phyloP scores from a whole-genome alignment of 2,329 filamentous ascomycete genomes.

The Colletotrichum simmondsii region DNA sequence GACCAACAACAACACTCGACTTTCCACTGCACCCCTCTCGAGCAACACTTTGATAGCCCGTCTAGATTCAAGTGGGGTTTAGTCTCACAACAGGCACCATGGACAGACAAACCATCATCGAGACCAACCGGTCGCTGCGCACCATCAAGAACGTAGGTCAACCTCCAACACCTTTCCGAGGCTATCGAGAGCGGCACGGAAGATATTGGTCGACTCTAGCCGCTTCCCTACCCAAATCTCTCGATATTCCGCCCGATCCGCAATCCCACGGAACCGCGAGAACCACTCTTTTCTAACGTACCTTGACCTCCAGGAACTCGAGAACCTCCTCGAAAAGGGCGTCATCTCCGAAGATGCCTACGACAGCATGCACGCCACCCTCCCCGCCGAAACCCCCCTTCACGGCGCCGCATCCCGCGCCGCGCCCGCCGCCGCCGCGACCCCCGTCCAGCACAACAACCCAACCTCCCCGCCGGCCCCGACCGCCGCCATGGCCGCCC shows the following conservation, averaged over 20 bases:
- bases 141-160: constrained; percentile 83
- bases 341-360: constrained; percentile 82
- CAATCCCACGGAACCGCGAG: neutral
- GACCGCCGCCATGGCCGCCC: constrained; percentile 54
- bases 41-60: neutral
- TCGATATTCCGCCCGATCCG: constrained; percentile 10
- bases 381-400: constrained; percentile 77
- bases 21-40: neutral
- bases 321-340: constrained; percentile 85
- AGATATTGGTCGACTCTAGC: neutral
- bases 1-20: neutral
- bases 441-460: constrained; percentile 43
- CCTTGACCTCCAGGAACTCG: constrained; percentile 78
- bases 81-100: constrained; percentile 34
- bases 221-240: constrained; percentile 1
- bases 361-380: constrained; percentile 77
- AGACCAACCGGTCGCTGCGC: constrained; percentile 86
- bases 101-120: constrained; percentile 69
- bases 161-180: neutral
- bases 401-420: constrained; percentile 58
- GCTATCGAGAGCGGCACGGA: neutral
- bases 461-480: constrained; percentile 41
- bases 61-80: constrained; percentile 2
- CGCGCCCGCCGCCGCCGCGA: constrained; percentile 42
- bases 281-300: constrained; percentile 6